Conservation (phyloP, 768 basidiomycete genomes). For the Dentipellis fragilis region DNA sequence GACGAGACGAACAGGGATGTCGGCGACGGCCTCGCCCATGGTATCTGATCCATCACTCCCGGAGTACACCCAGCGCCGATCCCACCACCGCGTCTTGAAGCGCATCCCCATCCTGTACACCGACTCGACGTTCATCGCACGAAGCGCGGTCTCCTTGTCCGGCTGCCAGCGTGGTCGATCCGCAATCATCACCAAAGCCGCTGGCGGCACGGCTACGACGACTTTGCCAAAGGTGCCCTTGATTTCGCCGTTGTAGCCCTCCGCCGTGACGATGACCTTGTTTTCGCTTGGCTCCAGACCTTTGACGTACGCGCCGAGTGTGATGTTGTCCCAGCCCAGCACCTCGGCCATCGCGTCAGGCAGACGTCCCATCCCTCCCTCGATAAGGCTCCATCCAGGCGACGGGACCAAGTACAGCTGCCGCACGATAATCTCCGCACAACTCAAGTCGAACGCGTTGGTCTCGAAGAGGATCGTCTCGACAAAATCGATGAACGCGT, state of each 20-base stretch:
- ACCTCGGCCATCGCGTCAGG: slow-evolving; percentile 14
- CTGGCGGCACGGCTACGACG: slow-evolving; percentile 16
- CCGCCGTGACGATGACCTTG: slow-evolving; percentile 5
- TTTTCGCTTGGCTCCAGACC: slow-evolving; percentile 7
- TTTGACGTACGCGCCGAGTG: slow-evolving; percentile 12
- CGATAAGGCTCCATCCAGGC: slow-evolving; percentile 14
- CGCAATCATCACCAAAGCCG: slow-evolving; percentile 16
- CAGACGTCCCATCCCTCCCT: slow-evolving; percentile 15
- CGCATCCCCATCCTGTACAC: slow-evolving; percentile 8
- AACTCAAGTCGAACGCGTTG: slow-evolving; percentile 18
- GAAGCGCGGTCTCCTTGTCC: slow-evolving; percentile 15
- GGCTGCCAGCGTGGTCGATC: slow-evolving; percentile 14
- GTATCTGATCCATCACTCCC: neutral
- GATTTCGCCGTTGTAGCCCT: neutral
- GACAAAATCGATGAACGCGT: slow-evolving; percentile 15
- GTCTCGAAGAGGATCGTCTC: slow-evolving; percentile 17
- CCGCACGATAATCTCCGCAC: slow-evolving; percentile 18
- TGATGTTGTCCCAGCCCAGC: slow-evolving; percentile 14
- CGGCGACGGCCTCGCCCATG: slow-evolving; percentile 1
- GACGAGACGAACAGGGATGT: slow-evolving; percentile 13
- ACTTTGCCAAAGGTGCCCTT: slow-evolving; percentile 14
- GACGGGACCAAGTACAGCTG: slow-evolving; percentile 14
- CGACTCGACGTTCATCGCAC: slow-evolving; percentile 12
- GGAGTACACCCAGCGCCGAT: neutral
- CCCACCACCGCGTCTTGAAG: slow-evolving; percentile 4